Conservation (phyloP, 306 rosid species). For the Prosopis cineraria region DNA sequence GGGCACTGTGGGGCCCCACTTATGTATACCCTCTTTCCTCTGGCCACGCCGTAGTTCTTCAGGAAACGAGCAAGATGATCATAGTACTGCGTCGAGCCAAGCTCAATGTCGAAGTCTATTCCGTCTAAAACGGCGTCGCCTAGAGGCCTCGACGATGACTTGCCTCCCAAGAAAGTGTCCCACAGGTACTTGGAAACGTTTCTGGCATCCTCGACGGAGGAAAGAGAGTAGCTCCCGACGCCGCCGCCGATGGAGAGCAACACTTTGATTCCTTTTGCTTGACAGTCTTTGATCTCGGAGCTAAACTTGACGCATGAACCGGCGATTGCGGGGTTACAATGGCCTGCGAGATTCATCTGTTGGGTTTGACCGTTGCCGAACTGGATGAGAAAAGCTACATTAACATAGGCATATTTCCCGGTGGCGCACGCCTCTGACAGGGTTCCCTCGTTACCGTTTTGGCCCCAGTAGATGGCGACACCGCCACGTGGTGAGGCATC, state of each 20-base stretch:
- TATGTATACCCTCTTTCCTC: conserved; percentile 47
- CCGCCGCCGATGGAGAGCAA: conserved; percentile 75
- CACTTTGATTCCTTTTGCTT: conserved; percentile 59
- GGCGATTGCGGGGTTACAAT: conserved; percentile 54
- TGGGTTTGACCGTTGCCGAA: conserved; percentile 59
- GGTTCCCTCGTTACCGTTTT: conserved; percentile 68
- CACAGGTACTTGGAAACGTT: conserved; percentile 50
- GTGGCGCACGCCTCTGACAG: conserved; percentile 67
- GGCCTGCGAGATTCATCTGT: conserved; percentile 65
- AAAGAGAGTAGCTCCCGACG: conserved; percentile 53
- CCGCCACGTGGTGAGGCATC: conserved; percentile 38
- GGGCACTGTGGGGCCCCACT: conserved; percentile 88
- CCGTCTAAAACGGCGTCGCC: conserved; percentile 76
- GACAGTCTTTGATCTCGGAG: conserved; percentile 51
- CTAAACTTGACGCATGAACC: conserved; percentile 51
- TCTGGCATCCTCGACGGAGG: conserved; percentile 56
- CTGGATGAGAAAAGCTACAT: conserved; percentile 47
- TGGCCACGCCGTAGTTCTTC: conserved; percentile 28
- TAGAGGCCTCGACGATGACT: conserved; percentile 58
- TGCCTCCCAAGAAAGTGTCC: conserved; percentile 77
- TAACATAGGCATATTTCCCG: conserved; percentile 50
- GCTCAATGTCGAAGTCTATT: conserved; percentile 75
- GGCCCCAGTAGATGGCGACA: conserved; percentile 81
- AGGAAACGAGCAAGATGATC: conserved; percentile 52
- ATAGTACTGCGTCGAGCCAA: conserved; percentile 49